Conservation (phyloP, 345 rosid species). For the Arabis hirsuta region DNA sequence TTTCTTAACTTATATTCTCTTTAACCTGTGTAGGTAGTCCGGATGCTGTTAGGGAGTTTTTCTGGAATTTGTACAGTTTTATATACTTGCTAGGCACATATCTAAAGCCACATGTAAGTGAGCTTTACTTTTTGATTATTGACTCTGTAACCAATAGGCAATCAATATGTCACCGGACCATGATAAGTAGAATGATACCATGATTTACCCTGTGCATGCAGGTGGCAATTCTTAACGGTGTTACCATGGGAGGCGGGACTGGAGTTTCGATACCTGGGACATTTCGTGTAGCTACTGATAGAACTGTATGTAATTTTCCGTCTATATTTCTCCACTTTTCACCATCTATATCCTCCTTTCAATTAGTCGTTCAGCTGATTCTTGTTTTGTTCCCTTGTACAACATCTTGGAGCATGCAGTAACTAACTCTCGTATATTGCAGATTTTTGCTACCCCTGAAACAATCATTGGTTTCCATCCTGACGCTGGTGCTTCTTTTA, state of each 20-base stretch:
- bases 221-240: conserved; percentile 89
- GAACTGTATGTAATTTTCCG: conserved; percentile 60
- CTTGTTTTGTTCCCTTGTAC: conserved; percentile 4
- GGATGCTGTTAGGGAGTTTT: conserved; percentile 52
- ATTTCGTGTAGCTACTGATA: conserved; percentile 79
- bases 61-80: conserved; percentile 49
- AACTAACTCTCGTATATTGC: conserved; percentile 38
- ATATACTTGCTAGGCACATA: conserved; percentile 51
- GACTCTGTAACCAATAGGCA: background rate
- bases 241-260: conserved; percentile 96
- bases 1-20: conserved; percentile 3
- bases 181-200: conserved; percentile 21
- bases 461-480: conserved; percentile 94
- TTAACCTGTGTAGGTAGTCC: conserved; percentile 42
- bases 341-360: conserved; percentile 10
- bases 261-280: conserved; percentile 95
- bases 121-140: conserved; percentile 7
- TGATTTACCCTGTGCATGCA: conserved; percentile 39
- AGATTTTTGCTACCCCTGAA: conserved; percentile 98
- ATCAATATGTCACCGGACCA: background rate
- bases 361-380: conserved; percentile 15
- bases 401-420: conserved; percentile 22
- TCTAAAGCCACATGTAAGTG: conserved; percentile 56
- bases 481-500: conserved; percentile 95
- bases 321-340: background rate